Base-by-base conservation (phyloP, 768 basidiomycete genomes). In the Auriscalpium vulgare region DNA sequence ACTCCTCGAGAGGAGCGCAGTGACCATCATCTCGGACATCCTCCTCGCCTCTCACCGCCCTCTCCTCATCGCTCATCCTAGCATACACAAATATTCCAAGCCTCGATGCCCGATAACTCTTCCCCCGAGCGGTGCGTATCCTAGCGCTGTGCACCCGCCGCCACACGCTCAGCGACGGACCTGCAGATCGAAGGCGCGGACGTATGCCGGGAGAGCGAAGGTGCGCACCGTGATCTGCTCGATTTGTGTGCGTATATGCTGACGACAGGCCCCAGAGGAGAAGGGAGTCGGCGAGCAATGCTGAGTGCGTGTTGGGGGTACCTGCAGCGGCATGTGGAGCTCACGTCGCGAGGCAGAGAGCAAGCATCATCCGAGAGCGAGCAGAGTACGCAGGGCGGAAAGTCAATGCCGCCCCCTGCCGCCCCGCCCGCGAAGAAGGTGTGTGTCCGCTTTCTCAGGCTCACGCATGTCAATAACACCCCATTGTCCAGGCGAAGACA, bases 131-230 rank as follows among this genome's bases (percentile, higher is more conserved):
- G 29, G 29, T 29, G 29, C 29, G 29, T 29, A 29, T 29, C 29
- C 29, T 29, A 29, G 29, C 29, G 29, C 29, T 29, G 29, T 29
- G 29, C 29, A 29, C 4, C 21, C 29, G 29, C 29, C 29, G 29
- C 29, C 29, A 29, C 29, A 29, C 29, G 29, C 29, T 29, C 29
- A 29, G 29, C 29, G 29, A 29, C 29, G 29, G 44, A 11, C 44
- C 11, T 48, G 19, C 50, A 57, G 46, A 38, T 51, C 46, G 23
- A 36, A 43, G 9, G 19, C 36, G 40, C 37, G 36, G 21, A 46
- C 54, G 45, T 52, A 34, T n/a, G 57, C n/a, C 23, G 50, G 59
- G 2, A 58, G 51, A 43, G 51, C n/a, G 29, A 55, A 37, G 59
- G 59, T 60, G 40, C 13, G 40, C 45, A 13, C 48, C 36, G 40